Conservation (phyloP, 257 asterid genomes). For the Penstemon newberryi region DNA sequence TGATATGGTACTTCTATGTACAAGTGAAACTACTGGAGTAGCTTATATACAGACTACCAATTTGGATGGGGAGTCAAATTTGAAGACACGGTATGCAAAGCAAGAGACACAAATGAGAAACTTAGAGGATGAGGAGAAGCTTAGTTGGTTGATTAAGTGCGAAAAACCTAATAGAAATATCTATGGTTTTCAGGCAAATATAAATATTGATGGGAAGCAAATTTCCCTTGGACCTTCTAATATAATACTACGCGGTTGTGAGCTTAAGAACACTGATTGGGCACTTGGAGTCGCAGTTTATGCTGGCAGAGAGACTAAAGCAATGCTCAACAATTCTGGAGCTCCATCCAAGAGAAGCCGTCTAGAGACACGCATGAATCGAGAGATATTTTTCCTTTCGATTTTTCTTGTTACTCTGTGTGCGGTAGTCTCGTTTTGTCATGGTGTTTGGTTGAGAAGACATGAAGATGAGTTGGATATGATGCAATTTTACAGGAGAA, state of each 20-base stretch:
- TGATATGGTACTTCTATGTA: constrained; percentile 90
- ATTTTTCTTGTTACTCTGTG: constrained; percentile 67
- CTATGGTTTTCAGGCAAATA: constrained; percentile 86
- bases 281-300: constrained; percentile 85
- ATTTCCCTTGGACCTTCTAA: constrained; percentile 96
- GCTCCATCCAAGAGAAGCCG: constrained; percentile 95
- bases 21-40: constrained; percentile 88
- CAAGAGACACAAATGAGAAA: constrained; percentile 82
- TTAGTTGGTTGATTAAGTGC: constrained; percentile 76
- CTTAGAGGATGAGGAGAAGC: constrained; percentile 35
- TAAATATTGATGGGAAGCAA: constrained; percentile 83
- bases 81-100: constrained; percentile 94
- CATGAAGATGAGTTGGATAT: constrained; percentile 64
- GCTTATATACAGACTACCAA: constrained; percentile 87
- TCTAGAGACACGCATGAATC: constrained; percentile 86
- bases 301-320: constrained; percentile 93
- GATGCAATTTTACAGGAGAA: constrained; percentile 76
- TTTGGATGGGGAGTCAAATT: constrained; percentile 96
- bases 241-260: constrained; percentile 91
- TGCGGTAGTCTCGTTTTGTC: constrained; percentile 56
- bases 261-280: constrained; percentile 93
- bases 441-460: constrained; percentile 83
- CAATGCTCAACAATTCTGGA: constrained; percentile 96
- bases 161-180: constrained; percentile 96
- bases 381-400: constrained; percentile 77